Percentiles rank a stretch among this genome's conserved stretches.
These are phyloP conservation scores for Kurtzmaniella cleridarum DNA, from an alignment of 805 yeast genomes.

Conservation along the genomic window DNA sequence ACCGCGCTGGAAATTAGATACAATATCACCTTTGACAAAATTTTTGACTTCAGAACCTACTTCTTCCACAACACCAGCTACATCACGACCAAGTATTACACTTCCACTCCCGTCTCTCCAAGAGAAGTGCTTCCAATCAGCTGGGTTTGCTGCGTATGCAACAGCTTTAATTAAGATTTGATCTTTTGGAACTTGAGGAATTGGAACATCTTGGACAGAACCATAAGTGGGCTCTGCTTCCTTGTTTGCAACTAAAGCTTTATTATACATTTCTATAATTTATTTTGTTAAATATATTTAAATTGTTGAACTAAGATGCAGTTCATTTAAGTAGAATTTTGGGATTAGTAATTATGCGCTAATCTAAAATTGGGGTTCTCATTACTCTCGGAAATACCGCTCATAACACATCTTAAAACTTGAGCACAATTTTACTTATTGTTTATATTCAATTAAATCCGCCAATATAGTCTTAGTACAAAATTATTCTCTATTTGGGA, in stretches of 20 bases:
- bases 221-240: background rate
- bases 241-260: background rate
- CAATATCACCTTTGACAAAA: slow-evolving; percentile 47
- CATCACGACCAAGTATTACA: slow-evolving; percentile 54
- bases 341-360: too few species aligned
- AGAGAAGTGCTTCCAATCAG: slow-evolving; percentile 62
- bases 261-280: slow-evolving; percentile 1
- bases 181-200: slow-evolving; percentile 26
- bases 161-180: slow-evolving; percentile 45
- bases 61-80: slow-evolving; percentile 49
- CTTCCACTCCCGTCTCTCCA: slow-evolving; percentile 38
- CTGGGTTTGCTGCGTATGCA: slow-evolving; percentile 61
- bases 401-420: too few species aligned
- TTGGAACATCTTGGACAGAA: slow-evolving; percentile 19
- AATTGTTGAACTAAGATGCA: too few species aligned
- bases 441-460: too few species aligned
- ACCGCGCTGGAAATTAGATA: slow-evolving; percentile 55
- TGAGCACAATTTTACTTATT: too few species aligned
- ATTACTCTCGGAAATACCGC: too few species aligned
- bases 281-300: too few species aligned
- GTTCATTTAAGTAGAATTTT: too few species aligned
- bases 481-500: too few species aligned
- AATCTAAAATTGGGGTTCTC: too few species aligned
- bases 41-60: slow-evolving; percentile 41
- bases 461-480: too few species aligned